A percentile compares a stretch with the other conserved stretches of the same genome.
Conservation (phyloP, 495 filamentous ascomycete genomes). For the Lineolata rhizophorae region DNA sequence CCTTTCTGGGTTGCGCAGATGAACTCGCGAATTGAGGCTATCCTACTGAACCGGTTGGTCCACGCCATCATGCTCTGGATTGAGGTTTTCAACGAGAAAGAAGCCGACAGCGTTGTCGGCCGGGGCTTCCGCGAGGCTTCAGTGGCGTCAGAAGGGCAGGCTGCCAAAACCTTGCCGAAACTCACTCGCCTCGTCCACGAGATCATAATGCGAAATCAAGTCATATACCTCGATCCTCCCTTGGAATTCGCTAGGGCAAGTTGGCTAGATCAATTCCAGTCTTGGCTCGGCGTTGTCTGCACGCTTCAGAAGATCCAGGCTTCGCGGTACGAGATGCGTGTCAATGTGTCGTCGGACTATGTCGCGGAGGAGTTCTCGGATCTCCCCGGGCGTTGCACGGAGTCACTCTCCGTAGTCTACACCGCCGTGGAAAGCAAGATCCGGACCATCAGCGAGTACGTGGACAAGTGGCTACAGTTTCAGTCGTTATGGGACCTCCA, state of each 20-base stretch:
- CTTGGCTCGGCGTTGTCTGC: slow-evolving; percentile 82
- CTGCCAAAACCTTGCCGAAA: slow-evolving; percentile 27
- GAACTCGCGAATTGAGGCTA: slow-evolving; percentile 61
- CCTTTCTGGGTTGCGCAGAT: slow-evolving; percentile 66
- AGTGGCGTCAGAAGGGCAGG: slow-evolving; percentile 23
- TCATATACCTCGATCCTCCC: slow-evolving; percentile 86
- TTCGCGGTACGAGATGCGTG: slow-evolving; percentile 77
- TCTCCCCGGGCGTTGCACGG: slow-evolving; percentile 61
- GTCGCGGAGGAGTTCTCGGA: slow-evolving; percentile 43
- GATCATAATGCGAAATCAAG: slow-evolving; percentile 86
- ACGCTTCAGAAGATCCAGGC: slow-evolving; percentile 83
- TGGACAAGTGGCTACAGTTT: slow-evolving; percentile 95
- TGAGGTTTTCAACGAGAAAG: slow-evolving; percentile 32
- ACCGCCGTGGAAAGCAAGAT: slow-evolving; percentile 58
- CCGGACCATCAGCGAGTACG: slow-evolving; percentile 51
- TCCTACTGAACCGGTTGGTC: slow-evolving; percentile 53
- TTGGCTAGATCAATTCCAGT: slow-evolving; percentile 82
- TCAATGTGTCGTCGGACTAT: slow-evolving; percentile 32
- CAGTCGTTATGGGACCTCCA: slow-evolving; percentile 97
- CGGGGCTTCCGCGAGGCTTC: background rate
- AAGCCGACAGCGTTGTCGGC: background rate
- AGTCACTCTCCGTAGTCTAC: slow-evolving; percentile 58
- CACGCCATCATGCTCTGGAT: slow-evolving; percentile 73
- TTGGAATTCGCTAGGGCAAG: slow-evolving; percentile 77
- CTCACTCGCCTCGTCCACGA: slow-evolving; percentile 62